phyloP scores from a whole-genome alignment of 75 land plant genomes.

The Ceratopteris richardii region DNA sequence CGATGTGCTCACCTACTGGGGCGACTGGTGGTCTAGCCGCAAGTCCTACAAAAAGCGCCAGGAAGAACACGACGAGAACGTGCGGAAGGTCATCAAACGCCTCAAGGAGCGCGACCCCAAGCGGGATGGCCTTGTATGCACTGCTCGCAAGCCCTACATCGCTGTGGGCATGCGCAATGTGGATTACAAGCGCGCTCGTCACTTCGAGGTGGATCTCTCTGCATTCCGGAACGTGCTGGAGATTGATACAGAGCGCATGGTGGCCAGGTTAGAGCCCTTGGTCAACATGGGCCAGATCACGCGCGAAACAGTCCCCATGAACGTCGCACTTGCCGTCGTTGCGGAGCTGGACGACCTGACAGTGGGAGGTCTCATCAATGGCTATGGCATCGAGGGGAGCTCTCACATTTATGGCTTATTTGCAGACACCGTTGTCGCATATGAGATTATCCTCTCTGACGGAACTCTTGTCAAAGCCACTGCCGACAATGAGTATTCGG shows the following conservation, averaged over 20 bases:
- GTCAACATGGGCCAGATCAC: constrained; percentile 94
- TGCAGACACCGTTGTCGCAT: constrained; percentile 89
- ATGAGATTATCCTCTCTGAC: constrained; percentile 77
- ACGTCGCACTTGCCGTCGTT: constrained; percentile 85
- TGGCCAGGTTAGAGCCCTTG: constrained; percentile 77
- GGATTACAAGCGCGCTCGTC: constrained; percentile 94
- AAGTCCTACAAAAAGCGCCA: constrained; percentile 86
- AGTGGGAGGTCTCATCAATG: constrained; percentile 90
- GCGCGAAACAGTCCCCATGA: constrained; percentile 77
- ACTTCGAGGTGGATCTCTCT: constrained; percentile 94
- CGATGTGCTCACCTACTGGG: constrained; percentile 53
- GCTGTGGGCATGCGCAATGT: constrained; percentile 99
- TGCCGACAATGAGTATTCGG: constrained; percentile 77
- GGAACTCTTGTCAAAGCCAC: constrained; percentile 88
- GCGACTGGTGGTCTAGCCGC: constrained; percentile 59
- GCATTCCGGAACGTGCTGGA: constrained; percentile 76
- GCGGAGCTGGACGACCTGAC: constrained; percentile 92
- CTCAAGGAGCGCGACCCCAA: constrained; percentile 63
- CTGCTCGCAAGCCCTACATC: constrained; percentile 87
- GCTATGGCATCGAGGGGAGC: constrained; percentile 93
- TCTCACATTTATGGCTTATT: constrained; percentile 87
- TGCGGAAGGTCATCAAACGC: constrained; percentile 68
- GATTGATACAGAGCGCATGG: constrained; percentile 67
- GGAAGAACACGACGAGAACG: constrained; percentile 86
- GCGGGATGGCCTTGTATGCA: constrained; percentile 93